Base-by-base conservation (phyloP, 208 protist genomes). In the Angomonas ambiguus region DNA sequence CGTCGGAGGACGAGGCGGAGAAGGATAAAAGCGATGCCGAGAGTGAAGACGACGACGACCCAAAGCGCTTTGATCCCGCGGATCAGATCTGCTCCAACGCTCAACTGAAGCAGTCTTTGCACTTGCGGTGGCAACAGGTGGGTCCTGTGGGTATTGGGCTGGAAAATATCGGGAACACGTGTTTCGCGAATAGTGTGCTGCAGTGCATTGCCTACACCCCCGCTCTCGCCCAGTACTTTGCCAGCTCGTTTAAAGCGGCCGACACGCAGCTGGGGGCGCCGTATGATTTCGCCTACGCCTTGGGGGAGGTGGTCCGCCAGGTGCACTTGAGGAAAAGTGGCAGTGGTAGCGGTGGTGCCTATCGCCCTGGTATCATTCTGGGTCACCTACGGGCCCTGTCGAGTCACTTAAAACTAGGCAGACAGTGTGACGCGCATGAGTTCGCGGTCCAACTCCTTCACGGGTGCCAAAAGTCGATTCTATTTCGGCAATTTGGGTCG, bases 351-450 rank as follows among this genome's bases (percentile, higher is more conserved):
- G 55, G 56, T n/a, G 66, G 64, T 1, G 78, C 74, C 28, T 85
- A 88, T 66, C 76, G 82, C 5, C 88, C 91, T 0, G 69, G 41
- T 0, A 61, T 74, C 2, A 78, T 96, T 48, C 68, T 93, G 31
- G 67, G 78, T 28, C 77, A 87, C 68, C 65, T 96, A 0, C 77
- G 77, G 10, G 48, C 74, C 10, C 74, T 96, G 24, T 93, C 80
- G 28, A 77, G 76, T 51, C 87, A 86, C 67, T 93, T 97, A 63
- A 66, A 60, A 2, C 65, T 92, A 41, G 93, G 93, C n/a, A 64
- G 72, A 20, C 93, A 97, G 71, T 79, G 86, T 67, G 93, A 97
- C 67, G 93, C 93, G 20, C 93, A 97, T 61, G 93, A 97, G 78
- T 97, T 97, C 68, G 72, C 79, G 20, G 67, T 93, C 64, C 76